Conservation (phyloP, 257 asterid species). For the Rauvolfia tetraphylla region DNA sequence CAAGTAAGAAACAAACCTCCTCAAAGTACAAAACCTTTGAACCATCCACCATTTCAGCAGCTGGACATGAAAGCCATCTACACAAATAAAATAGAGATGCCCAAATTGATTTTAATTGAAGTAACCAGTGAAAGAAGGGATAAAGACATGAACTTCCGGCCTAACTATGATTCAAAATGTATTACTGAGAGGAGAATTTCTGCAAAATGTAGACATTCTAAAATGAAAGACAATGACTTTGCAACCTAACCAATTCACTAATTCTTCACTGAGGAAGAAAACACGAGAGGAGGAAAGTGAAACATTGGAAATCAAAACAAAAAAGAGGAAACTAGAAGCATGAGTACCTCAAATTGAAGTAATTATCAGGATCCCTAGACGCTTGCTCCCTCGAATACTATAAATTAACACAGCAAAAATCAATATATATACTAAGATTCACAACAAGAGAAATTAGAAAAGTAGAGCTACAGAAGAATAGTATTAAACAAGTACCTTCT, state of each 20-base stretch:
- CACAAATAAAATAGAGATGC: conserved; percentile 7
- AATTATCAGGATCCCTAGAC: conserved; percentile 89
- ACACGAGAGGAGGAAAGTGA: background rate
- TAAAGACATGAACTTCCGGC: background rate
- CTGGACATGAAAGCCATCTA: conserved; percentile 95
- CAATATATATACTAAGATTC: too few relatives aligned
- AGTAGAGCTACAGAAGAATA: background rate
- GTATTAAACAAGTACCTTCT: conserved; percentile 49
- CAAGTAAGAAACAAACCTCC: conserved; percentile 46
- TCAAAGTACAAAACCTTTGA: conserved; percentile 92
- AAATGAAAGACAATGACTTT: background rate
- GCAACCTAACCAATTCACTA: background rate
- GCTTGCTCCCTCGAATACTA: conserved; percentile 96
- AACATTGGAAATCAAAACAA: background rate
- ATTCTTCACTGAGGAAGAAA: background rate
- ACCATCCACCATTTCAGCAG: conserved; percentile 96
- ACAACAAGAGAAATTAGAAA: background rate
- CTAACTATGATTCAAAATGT: background rate
- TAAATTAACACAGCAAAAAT: conserved; percentile 19
- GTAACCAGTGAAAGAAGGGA: background rate
- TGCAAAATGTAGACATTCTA: background rate
- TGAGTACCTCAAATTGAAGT: conserved; percentile 84
- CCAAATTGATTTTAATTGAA: background rate
- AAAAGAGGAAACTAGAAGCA: background rate
- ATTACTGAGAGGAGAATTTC: background rate